Evolutionary conservation across 1,139 yeast species (phyloP).

Genomic region (Kurtzmaniella natalensis): DNA sequence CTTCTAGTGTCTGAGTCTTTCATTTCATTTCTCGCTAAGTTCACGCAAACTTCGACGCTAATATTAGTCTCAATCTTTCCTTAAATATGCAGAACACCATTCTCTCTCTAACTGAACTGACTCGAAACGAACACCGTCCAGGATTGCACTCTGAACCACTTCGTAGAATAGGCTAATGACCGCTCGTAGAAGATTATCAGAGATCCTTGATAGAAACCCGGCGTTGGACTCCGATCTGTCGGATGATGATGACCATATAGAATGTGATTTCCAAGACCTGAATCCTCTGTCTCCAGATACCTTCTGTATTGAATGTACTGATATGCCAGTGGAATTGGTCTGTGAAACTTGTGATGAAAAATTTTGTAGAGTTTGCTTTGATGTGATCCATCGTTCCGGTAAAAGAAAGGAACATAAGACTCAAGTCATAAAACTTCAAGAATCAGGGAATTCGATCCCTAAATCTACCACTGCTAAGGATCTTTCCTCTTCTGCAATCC

Average conservation of each 20-base stretch:
- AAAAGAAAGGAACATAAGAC: constrained; percentile 39
- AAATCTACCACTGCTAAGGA: not conserved
- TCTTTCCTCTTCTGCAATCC: not conserved
- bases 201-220: constrained; percentile 1
- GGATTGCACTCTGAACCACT: no score
- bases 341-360: constrained; percentile 59
- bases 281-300: not conserved
- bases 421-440: constrained; percentile 4
- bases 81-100: no score
- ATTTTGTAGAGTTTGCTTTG: constrained; percentile 65
- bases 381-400: constrained; percentile 64
- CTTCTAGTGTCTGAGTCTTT: no score
- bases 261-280: constrained; percentile 3
- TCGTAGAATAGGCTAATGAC: no score
- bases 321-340: constrained; percentile 57
- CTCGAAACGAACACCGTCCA: no score
- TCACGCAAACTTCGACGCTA: no score
- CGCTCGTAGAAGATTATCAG: not conserved
- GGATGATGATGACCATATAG: constrained; percentile 1
- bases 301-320: constrained; percentile 63
- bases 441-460: not conserved
- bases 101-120: no score
- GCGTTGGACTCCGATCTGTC: constrained; percentile 1
- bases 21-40: no score
- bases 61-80: no score